phyloP scores from a whole-genome alignment of 2,329 filamentous ascomycete species.

The Polychaeton citri region DNA sequence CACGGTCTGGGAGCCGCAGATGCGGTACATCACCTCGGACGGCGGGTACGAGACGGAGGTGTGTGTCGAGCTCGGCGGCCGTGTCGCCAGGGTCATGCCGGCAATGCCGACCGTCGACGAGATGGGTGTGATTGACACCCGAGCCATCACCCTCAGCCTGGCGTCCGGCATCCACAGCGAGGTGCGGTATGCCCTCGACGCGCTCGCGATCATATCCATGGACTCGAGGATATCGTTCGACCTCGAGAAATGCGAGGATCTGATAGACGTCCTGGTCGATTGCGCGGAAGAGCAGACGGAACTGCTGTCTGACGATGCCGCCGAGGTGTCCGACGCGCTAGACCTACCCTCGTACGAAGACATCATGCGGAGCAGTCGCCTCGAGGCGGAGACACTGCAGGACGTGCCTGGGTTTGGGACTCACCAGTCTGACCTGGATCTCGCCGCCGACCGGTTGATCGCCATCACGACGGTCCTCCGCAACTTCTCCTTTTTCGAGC shows the following conservation, averaged over 20 bases:
- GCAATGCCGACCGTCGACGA: conserved; percentile 63
- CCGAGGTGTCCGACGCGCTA: conserved; percentile 77
- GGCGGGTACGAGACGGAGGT: conserved; percentile 61
- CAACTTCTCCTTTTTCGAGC: conserved; percentile 76
- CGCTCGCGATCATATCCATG: conserved; percentile 58
- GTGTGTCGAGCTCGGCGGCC: conserved; percentile 49
- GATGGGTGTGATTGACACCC: conserved; percentile 78
- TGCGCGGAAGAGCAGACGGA: conserved; percentile 85
- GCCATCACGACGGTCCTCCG: conserved; percentile 86
- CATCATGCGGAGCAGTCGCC: conserved; percentile 61
- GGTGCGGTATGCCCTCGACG: conserved; percentile 79
- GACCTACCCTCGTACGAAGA: conserved; percentile 79
- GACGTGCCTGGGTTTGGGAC: conserved; percentile 64
- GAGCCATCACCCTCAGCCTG: conserved; percentile 75
- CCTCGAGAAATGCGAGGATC: conserved; percentile 66
- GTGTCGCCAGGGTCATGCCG: conserved; percentile 56
- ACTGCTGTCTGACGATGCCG: conserved; percentile 67
- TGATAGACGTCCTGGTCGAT: conserved; percentile 77
- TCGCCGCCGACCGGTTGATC: conserved; percentile 73
- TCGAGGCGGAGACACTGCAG: conserved; percentile 50
- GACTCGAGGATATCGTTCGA: conserved; percentile 51
- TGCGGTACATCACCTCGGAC: conserved; percentile 21
- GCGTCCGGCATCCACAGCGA: conserved; percentile 84
- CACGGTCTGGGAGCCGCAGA: conserved; percentile 16
- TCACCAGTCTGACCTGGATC: conserved; percentile 66